Base-by-base conservation (phyloP, 139 green algal genomes). In the Picochlorum costavermella region DNA sequence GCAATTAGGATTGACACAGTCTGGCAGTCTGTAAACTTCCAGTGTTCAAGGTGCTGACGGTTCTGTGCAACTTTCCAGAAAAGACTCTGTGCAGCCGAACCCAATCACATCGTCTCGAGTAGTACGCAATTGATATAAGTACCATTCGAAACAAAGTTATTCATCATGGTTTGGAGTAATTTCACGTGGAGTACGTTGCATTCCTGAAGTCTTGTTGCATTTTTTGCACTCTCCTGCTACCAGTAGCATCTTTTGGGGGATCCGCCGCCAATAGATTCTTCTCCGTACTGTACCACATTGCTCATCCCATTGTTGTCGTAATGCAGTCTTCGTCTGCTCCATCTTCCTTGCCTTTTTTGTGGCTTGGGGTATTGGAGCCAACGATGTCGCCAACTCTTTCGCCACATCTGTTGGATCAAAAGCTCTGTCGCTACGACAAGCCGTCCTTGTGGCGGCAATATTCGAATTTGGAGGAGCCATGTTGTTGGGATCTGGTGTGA, bases 401-500 rank as follows among this genome's bases (percentile, higher is more conserved):
- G 14, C 46, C 26, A 57, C 50, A 5, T 68, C 49, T 14, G 37
- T 68, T 23, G 70, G 70, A 3, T 50, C 71, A 33, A 78, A 77
- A 50, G 71, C 71, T 17, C 43, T 78, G 1, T 72, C 71, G 4
- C 44, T 78, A 36, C 63, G 58, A 20, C 69, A 77, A 28, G 63
- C 69, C 5, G 33, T 81, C 3, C 3, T 81, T 3, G 58, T 79
- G 17, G 75, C 75, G 5, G 43, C 61, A 12, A 8, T 81, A 20
- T 73, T 61, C 37, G 75, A 81, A 45, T 78, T 81, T 40, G 29
- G 40, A 11, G 69, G 70, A 8, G 64, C 67, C 26, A 57, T 75
- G 25, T 49, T 79, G n/a, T 62, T 76, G n/a, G 75, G 75, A 36
- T 36, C 68, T 20, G 50, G 73, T 28, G 81, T 87, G n/a, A 83